phyloP scores from a whole-genome alignment of 768 basidiomycete genomes.

The Cantharellus cinnabarinus region DNA sequence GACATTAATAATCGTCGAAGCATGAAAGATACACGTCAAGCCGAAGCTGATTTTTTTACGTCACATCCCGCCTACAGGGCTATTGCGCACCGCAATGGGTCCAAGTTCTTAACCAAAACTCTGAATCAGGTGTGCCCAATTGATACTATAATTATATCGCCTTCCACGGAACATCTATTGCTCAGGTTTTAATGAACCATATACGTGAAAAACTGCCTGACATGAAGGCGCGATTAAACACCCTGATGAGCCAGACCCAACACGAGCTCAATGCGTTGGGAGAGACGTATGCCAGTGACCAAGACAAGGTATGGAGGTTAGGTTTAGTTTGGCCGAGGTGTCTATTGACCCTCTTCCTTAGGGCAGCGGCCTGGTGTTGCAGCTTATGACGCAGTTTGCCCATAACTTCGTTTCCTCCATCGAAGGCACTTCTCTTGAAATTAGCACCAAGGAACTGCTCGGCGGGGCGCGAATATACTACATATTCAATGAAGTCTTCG shows the following conservation, averaged over 20 bases:
- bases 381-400: constrained; percentile 96
- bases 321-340: constrained; percentile 27
- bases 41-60: constrained; percentile 80
- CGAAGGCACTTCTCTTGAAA: constrained; percentile 88
- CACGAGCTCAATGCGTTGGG: constrained; percentile 96
- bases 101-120: constrained; percentile 79
- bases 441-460: constrained; percentile 94
- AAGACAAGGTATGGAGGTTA: constrained; percentile 29
- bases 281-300: constrained; percentile 79
- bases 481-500: constrained; percentile 98
- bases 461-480: constrained; percentile 98
- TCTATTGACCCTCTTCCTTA: neutral
- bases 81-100: constrained; percentile 95
- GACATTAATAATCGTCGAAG: constrained; percentile 81
- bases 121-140: constrained; percentile 57
- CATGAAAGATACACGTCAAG: constrained; percentile 65
- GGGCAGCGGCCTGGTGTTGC: constrained; percentile 45
- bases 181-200: constrained; percentile 77
- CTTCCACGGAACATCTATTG: neutral
- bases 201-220: constrained; percentile 97
- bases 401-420: constrained; percentile 93
- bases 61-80: constrained; percentile 83
- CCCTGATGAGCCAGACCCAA: constrained; percentile 95
- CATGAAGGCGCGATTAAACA: constrained; percentile 97
- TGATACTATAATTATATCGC: neutral